A percentile compares a stretch with the other conserved stretches of the same genome.
Evolutionary conservation across 1,284 basidiomycete genomes (phyloP).

Genomic region (Papiliotrema flavescens): DNA sequence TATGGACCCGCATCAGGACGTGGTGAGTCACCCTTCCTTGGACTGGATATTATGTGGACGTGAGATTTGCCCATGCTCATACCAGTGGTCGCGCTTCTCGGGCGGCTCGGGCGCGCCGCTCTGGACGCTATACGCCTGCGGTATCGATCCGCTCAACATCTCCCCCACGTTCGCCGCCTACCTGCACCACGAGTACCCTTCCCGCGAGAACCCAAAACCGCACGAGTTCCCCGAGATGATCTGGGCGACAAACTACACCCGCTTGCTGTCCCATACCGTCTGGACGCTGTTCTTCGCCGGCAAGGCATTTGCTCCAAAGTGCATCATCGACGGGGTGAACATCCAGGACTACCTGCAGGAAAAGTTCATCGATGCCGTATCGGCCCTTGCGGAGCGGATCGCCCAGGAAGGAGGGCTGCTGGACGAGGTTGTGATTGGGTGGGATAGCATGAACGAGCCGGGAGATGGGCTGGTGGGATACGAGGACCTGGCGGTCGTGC

Average conservation of each 20-base stretch:
- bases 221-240: slow-evolving; percentile 82
- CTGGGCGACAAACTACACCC: slow-evolving; percentile 94
- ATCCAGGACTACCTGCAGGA: slow-evolving; percentile 91
- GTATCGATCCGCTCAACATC: slow-evolving; percentile 80
- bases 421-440: slow-evolving; percentile 87
- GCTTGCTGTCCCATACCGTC: slow-evolving; percentile 79
- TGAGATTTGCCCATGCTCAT: neutral
- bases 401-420: slow-evolving; percentile 63
- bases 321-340: slow-evolving; percentile 84
- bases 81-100: slow-evolving; percentile 92
- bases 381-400: slow-evolving; percentile 70
- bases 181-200: slow-evolving; percentile 83
- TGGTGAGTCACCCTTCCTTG: slow-evolving; percentile 60
- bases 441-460: slow-evolving; percentile 96
- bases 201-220: slow-evolving; percentile 59
- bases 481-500: slow-evolving; percentile 64
- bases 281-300: slow-evolving; percentile 96
- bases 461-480: slow-evolving; percentile 81
- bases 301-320: slow-evolving; percentile 80
- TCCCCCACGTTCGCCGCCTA: slow-evolving; percentile 81
- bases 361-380: slow-evolving; percentile 77
- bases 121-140: slow-evolving; percentile 91
- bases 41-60: too few relatives aligned
- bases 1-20: slow-evolving; percentile 96
- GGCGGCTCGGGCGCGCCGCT: slow-evolving; percentile 94